Evolutionary conservation across 164 flowering plant genomes (phyloP).

Genomic region (Aristolochia contorta): DNA sequence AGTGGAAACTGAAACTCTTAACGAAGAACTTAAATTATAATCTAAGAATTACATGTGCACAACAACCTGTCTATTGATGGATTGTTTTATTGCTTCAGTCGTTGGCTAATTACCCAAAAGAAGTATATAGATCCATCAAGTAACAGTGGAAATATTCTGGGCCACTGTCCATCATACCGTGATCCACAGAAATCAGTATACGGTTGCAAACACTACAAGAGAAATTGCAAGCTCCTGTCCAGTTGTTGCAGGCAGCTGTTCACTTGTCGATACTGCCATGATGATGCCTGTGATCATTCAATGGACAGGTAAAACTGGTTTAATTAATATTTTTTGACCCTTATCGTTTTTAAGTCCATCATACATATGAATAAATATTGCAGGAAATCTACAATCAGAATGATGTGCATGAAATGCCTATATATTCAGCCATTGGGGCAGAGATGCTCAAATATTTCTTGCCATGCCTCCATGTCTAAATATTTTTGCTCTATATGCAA

Average conservation of each 20-base stretch:
- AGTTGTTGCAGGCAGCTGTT: conserved; percentile 69
- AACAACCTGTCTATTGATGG: conserved; percentile 6
- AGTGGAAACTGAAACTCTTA: background rate
- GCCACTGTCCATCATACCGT: conserved; percentile 56
- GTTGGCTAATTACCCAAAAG: conserved; percentile 45
- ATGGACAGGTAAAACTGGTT: conserved; percentile 45
- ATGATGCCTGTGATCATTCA: conserved; percentile 60
- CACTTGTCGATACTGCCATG: conserved; percentile 83
- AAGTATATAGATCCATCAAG: conserved; percentile 16
- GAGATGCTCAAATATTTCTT: conserved; percentile 45
- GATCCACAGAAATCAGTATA: conserved; percentile 32
- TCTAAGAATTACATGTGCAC: background rate
- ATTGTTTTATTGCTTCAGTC: conserved; percentile 39
- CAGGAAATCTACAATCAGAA: conserved; percentile 65
- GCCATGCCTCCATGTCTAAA: conserved; percentile 64
- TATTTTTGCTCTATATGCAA: conserved; percentile 86
- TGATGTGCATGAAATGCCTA: conserved; percentile 97
- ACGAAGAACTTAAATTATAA: too few relatives aligned
- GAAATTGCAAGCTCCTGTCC: conserved; percentile 79
- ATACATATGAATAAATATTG: conserved; percentile 1
- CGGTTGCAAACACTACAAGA: conserved; percentile 88
- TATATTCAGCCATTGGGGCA: conserved; percentile 62
- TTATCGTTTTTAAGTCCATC: background rate
- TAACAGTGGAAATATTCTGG: conserved; percentile 40
- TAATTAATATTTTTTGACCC: background rate